Evolutionary conservation across 371 early-diverging fungal genomes (phyloP).

Genomic region (Rhizopus delemar): DNA sequence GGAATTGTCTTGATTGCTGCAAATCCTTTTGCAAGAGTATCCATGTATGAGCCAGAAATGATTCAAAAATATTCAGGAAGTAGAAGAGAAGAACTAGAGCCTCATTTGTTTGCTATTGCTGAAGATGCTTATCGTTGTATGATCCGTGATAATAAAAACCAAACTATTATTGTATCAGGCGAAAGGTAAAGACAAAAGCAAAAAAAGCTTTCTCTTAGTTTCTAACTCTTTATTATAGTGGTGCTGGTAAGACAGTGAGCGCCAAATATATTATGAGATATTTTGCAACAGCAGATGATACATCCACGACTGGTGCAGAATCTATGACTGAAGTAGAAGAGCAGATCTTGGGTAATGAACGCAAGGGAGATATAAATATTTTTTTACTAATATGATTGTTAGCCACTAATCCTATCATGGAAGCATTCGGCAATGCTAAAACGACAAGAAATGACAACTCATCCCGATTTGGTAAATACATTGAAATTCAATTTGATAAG

Average conservation of each 20-base stretch:
- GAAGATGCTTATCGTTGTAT: slow-evolving; percentile 97
- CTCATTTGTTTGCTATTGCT: slow-evolving; percentile 98
- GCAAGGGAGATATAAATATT: background rate
- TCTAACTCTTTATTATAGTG: slow-evolving; percentile 41
- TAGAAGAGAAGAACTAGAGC: slow-evolving; percentile 91
- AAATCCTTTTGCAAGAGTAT: slow-evolving; percentile 94
- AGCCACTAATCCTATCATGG: slow-evolving; percentile 98
- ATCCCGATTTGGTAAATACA: slow-evolving; percentile 99
- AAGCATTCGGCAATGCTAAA: slow-evolving; percentile 99
- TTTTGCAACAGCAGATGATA: slow-evolving; percentile 89
- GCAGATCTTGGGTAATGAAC: slow-evolving; percentile 64
- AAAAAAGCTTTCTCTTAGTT: background rate
- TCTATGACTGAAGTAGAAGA: slow-evolving; percentile 81
- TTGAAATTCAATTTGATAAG: slow-evolving; percentile 87
- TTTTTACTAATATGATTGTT: background rate
- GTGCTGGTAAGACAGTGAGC: slow-evolving; percentile 95
- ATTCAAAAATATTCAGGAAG: slow-evolving; percentile 92
- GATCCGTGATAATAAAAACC: slow-evolving; percentile 89
- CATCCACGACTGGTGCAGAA: slow-evolving; percentile 49
- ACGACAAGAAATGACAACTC: slow-evolving; percentile 99
- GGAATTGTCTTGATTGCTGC: slow-evolving; percentile 98
- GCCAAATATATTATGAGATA: slow-evolving; percentile 98
- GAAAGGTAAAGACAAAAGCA: slow-evolving; percentile 67
- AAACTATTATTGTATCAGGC: slow-evolving; percentile 98
- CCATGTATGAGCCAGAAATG: slow-evolving; percentile 85